A percentile compares a stretch with the other conserved stretches of the same genome.
phyloP scores from a whole-genome alignment of 2,329 filamentous ascomycete genomes.

The Clarireedia paspali region DNA sequence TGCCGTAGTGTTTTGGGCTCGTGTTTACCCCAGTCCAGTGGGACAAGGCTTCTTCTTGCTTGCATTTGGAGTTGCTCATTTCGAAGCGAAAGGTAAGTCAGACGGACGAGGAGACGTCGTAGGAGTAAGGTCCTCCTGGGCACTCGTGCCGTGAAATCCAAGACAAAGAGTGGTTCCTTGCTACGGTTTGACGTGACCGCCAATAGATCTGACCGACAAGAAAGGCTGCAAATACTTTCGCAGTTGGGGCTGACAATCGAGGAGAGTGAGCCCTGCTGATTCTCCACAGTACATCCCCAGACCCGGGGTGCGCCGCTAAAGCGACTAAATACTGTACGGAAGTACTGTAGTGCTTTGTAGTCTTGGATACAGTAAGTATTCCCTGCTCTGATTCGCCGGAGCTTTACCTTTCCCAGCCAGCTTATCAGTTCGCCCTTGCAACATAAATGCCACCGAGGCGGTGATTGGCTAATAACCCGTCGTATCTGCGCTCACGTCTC shows the following conservation, averaged over 20 bases:
- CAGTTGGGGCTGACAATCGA: too few species aligned
- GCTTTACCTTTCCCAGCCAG: not conserved
- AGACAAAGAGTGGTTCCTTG: not conserved
- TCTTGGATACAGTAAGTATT: not conserved
- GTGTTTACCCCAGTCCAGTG: not conserved
- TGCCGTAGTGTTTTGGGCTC: not conserved
- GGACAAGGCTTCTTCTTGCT: not conserved
- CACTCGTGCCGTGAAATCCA: too few species aligned
- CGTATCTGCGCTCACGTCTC: not conserved
- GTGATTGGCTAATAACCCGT: not conserved
- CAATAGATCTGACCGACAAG: not conserved
- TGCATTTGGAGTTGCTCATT: not conserved
- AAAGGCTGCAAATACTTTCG: too few species aligned
- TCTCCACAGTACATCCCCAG: not conserved
- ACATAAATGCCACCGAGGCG: not conserved
- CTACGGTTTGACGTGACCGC: not conserved
- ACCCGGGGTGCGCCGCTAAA: not conserved
- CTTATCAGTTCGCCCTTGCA: conserved; percentile 1
- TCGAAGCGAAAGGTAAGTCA: not conserved
- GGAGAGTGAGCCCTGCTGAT: not conserved
- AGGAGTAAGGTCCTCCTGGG: not conserved
- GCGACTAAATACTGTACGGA: not conserved
- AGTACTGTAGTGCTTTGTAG: not conserved
- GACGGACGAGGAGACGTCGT: not conserved
- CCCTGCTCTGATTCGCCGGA: not conserved